Evolutionary conservation across 768 basidiomycete species (phyloP), one percentile per base, ranked within the genome.

Genomic region (Guyanaporus albipodus): DNA sequence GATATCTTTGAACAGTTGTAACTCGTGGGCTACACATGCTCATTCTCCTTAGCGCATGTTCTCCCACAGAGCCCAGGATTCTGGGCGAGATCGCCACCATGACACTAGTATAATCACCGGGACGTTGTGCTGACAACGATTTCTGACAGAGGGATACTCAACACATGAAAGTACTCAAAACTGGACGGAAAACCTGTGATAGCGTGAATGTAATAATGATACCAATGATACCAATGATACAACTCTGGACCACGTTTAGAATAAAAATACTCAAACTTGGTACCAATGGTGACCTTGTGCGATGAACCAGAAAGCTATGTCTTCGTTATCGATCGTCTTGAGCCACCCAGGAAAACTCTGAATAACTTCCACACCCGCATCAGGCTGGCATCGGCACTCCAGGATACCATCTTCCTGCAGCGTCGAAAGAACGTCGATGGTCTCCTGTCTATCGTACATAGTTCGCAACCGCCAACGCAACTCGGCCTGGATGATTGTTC

Each of bases 371-470:
- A 48, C 15, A 23, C 38, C 36, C 22, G 41, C 23, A 1, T 43
- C 46, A 58, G 50, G 35, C 47, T 46, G 44, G 46, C 52, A 53
- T 48, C 46, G 44, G 46, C 52, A 53, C 35, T 65, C 64, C 23
- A 85, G 46, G 47, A 71, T 76, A 8, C 78, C 75, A 24, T 80
- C 78, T n/a, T 73, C 73, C 18, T 66, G 59, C 40, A 91, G 64
- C 44, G 73, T 73, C 12, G 67, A 64, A 37, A 88, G 58, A 18
- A 85, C 49, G n/a, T 89, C 87, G 38, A 72, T 66, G 21, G 86
- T 68, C 59, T 91, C 89, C 52, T 84, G 84, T 45, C 82, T 73
- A 59, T 91, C 88, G 54, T 89, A 91, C 18, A 84, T 79, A 14
- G 77, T 69, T 51, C 81, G 73, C 47, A 91, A 68, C 38, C 85